Conservation (phyloP, 177 flowering plant species). For the Vitis hybrid region DNA sequence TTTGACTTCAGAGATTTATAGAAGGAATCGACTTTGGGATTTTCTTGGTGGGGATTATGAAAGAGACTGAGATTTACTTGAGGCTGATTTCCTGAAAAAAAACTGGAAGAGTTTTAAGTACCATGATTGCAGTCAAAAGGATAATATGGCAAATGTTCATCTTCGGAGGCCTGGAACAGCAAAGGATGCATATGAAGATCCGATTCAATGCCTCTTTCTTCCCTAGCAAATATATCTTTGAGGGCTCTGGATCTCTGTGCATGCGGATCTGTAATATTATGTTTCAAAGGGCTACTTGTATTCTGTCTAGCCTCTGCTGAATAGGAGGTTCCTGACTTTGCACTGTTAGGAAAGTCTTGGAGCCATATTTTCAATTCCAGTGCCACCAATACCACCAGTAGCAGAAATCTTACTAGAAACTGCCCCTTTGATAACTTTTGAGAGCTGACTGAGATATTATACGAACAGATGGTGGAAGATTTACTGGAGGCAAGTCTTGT, state of each 20-base stretch:
- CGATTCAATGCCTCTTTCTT: constrained; percentile 42
- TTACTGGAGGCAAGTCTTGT: constrained; percentile 89
- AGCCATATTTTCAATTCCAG: constrained; percentile 27
- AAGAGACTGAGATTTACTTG: constrained; percentile 53
- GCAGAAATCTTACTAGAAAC: constrained; percentile 28
- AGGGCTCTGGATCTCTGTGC: constrained; percentile 23
- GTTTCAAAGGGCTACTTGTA: constrained; percentile 7
- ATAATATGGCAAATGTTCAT: constrained; percentile 48
- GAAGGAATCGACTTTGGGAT: constrained; percentile 22
- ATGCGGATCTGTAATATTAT: constrained; percentile 8
- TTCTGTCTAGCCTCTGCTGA: constrained; percentile 18
- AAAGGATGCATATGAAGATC: constrained; percentile 92
- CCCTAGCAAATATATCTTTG: constrained; percentile 24
- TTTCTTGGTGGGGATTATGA: constrained; percentile 36
- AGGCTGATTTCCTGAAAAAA: constrained; percentile 55
- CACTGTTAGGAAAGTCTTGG: constrained; percentile 20
- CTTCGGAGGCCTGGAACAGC: constrained; percentile 64
- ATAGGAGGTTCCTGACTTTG: constrained; percentile 14
- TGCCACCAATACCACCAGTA: constrained; percentile 15
- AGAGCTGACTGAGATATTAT: constrained; percentile 78
- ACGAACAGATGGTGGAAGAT: constrained; percentile 93
- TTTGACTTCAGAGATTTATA: constrained; percentile 30
- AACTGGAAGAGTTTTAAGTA: constrained; percentile 53
- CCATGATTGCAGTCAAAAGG: constrained; percentile 31
- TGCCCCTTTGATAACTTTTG: constrained; percentile 34